phyloP scores from a whole-genome alignment of 2,329 filamentous ascomycete genomes.

The Hysterium pulicare region DNA sequence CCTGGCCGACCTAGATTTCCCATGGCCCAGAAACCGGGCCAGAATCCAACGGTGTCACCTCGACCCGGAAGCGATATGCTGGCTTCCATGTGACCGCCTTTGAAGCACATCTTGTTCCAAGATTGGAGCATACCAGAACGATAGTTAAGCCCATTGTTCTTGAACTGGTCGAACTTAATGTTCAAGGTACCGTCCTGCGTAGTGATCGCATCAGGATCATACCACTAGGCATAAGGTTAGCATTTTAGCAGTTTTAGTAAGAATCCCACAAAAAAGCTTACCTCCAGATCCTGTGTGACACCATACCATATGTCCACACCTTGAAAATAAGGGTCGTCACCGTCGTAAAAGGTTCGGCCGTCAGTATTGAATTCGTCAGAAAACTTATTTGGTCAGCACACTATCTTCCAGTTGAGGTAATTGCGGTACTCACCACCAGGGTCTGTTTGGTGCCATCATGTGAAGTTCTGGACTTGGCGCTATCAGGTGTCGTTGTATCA shows the following conservation, averaged over 20 bases:
- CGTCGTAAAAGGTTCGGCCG: conserved; percentile 67
- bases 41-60: conserved; percentile 66
- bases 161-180: conserved; percentile 62
- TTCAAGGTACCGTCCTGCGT: conserved; percentile 62
- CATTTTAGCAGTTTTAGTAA: neutral
- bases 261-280: conserved; percentile 26
- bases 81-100: conserved; percentile 66
- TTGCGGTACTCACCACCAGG: conserved; percentile 55
- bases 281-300: conserved; percentile 66
- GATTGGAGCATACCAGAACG: conserved; percentile 72
- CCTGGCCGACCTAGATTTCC: conserved; percentile 69
- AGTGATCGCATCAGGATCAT: conserved; percentile 64
- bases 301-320: conserved; percentile 70
- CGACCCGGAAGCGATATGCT: conserved; percentile 66
- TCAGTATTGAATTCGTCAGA: conserved; percentile 69
- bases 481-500: conserved; percentile 64
- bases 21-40: conserved; percentile 75
- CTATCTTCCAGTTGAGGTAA: conserved; percentile 23
- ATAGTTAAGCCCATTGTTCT: conserved; percentile 64
- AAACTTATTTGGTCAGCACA: conserved; percentile 44
- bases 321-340: conserved; percentile 67
- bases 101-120: conserved; percentile 73
- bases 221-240: conserved; percentile 52
- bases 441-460: conserved; percentile 60
- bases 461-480: conserved; percentile 54